A percentile compares a stretch with the other conserved stretches of the same genome.
phyloP scores from a whole-genome alignment of 2,329 filamentous ascomycete genomes.

The Didymosphaeria variabile region DNA sequence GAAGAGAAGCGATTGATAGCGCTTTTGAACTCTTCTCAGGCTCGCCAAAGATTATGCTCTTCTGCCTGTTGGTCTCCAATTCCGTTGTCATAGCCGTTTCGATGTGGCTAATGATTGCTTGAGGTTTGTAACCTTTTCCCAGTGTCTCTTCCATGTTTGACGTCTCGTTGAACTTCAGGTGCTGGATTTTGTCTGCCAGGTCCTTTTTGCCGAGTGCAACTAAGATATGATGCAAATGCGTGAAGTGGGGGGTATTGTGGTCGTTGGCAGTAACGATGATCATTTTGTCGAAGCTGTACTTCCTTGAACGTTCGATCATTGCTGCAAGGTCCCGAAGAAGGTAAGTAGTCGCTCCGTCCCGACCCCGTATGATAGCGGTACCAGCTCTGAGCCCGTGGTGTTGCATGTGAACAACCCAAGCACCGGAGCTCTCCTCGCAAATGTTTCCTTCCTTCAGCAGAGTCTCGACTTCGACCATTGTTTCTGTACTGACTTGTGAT shows the following conservation, averaged over 20 bases:
- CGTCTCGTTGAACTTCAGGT: constrained; percentile 79
- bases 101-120: constrained; percentile 70
- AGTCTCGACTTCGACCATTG: constrained; percentile 71
- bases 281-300: constrained; percentile 76
- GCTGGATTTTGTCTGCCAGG: constrained; percentile 72
- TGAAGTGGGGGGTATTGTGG: constrained; percentile 74
- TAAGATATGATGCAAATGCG: constrained; percentile 79
- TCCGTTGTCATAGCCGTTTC: constrained; percentile 29
- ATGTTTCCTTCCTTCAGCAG: constrained; percentile 71
- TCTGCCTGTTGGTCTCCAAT: constrained; percentile 31
- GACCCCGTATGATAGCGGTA: constrained; percentile 75
- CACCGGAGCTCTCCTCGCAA: constrained; percentile 75
- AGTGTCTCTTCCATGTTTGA: constrained; percentile 50
- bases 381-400: constrained; percentile 76
- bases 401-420: constrained; percentile 75
- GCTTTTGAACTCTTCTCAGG: constrained; percentile 22
- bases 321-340: constrained; percentile 81
- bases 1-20: constrained; percentile 33
- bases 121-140: constrained; percentile 71
- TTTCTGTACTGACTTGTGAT: constrained; percentile 73
- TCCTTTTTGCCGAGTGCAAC: constrained; percentile 75
- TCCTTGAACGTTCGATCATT: constrained; percentile 70
- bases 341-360: constrained; percentile 79
- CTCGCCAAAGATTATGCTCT: constrained; percentile 27
- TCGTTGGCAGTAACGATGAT: constrained; percentile 79